Conservation (phyloP, 768 basidiomycete species). For the Auriscalpium microsporum region DNA sequence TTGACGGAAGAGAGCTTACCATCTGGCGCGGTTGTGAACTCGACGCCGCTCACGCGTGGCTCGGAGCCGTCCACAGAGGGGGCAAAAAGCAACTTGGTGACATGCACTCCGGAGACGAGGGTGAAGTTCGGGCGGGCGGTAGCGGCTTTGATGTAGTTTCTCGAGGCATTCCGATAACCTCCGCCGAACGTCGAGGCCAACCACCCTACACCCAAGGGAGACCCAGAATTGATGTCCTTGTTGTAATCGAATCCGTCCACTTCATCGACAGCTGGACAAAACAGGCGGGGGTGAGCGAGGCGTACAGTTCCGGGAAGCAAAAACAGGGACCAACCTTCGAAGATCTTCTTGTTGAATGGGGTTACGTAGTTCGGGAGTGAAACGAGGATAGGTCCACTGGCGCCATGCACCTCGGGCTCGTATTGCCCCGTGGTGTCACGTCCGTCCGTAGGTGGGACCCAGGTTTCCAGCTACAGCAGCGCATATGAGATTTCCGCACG, state of each 20-base stretch:
- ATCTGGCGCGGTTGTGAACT: background rate
- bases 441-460: background rate
- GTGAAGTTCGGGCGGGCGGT: background rate
- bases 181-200: background rate
- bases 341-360: background rate
- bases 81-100: background rate
- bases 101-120: background rate
- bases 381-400: background rate
- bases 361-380: background rate
- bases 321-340: background rate
- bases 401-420: background rate
- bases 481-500: background rate
- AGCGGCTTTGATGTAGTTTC: background rate
- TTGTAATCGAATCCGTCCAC: background rate
- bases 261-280: background rate
- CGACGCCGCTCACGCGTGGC: slow-evolving; percentile 8
- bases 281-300: no score
- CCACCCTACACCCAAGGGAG: background rate
- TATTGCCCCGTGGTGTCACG: background rate
- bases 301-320: background rate
- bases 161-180: background rate
- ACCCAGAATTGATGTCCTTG: background rate
- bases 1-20: background rate
- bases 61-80: background rate
- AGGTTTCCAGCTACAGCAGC: background rate